Base-by-base conservation (phyloP, 2,329 filamentous ascomycete species). In the Aureobasidium sp. region DNA sequence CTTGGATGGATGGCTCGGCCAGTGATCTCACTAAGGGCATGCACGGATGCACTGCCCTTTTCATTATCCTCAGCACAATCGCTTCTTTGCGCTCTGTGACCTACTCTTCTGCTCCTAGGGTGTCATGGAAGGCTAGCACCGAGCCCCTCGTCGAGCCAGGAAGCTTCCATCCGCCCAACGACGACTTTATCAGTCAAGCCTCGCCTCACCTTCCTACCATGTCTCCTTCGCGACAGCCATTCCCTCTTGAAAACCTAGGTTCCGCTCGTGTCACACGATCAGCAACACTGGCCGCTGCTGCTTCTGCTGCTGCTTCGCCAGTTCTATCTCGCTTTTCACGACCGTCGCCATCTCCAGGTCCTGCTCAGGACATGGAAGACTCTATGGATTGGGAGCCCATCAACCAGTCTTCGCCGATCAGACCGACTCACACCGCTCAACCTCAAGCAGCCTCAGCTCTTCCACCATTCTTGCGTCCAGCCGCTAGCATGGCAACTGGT, bases 331-430 rank as follows among this genome's bases (percentile, higher is more conserved):
- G 61, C 61, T 24, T 64, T 59, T 66, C 68, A 31, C 62, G 12
- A 4, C 62, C 37, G 15, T 42, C 33, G 19, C 57, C 49, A 19
- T 47, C 50, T 37, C 57, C 62, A 8, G 54, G 37, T 22, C 35
- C 33, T 42, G 59, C 27, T 37, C 24, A 68, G 1, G 68, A 71
- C 27, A 64, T 68, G 62, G 76, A 76, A 1, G 82, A 87, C 42
- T 81, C 82, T 61, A 91, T 92, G 89, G 89, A 91, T 68, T 90
- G 88, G 85, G 82, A 85, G 2, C 86, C 86, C 0, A 42, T 53
- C 7, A 54, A 59, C 24, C 62, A 61, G 14, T 33, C 54, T 6
- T 57, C 52, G 12, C 61, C 61, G 5, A 47, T 58, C 22, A 42
- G 57, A 40, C 45, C 45, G 11, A 42, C 17, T 14, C 45, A 29